Evolutionary conservation across 108 stramenopile species (phyloP).

Genomic region (Epithemia pelagica): DNA sequence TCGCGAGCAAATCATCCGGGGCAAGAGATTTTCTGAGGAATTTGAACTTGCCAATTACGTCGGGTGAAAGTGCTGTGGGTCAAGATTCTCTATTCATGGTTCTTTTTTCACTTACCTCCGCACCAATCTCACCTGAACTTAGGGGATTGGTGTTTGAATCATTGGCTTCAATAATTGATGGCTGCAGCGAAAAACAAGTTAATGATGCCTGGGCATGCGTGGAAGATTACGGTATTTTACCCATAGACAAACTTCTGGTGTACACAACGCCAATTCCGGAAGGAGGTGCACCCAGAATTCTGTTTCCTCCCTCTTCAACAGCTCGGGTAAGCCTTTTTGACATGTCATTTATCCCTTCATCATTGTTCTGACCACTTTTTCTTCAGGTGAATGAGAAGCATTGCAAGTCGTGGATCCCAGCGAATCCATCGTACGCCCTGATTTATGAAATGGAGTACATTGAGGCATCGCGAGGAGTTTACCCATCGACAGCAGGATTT

Average conservation of each 20-base stretch:
- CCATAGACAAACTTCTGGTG: neutral
- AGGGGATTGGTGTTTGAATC: constrained; percentile 37
- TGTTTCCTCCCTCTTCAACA: constrained; percentile 39
- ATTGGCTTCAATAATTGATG: neutral
- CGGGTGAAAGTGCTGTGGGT: constrained; percentile 6
- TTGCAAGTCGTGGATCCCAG: constrained; percentile 22
- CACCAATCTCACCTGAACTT: constrained; percentile 44
- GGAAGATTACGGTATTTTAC: neutral
- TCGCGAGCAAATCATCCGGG: constrained; percentile 21
- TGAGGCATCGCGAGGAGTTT: constrained; percentile 55
- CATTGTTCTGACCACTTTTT: neutral
- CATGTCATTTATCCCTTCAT: neutral
- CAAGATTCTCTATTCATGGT: constrained; percentile 54
- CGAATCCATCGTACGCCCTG: constrained; percentile 51
- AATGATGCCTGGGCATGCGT: neutral
- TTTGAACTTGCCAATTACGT: neutral
- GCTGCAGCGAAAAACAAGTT: neutral
- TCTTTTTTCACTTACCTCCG: constrained; percentile 58
- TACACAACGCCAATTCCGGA: neutral
- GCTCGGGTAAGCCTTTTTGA: constrained; percentile 16
- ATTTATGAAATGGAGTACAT: constrained; percentile 77
- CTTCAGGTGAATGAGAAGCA: constrained; percentile 7
- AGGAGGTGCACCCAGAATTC: constrained; percentile 5
- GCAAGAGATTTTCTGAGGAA: neutral
- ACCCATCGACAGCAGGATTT: constrained; percentile 76